Base-by-base conservation (phyloP, 108 stramenopile species). In the Skeletonema costatum region DNA sequence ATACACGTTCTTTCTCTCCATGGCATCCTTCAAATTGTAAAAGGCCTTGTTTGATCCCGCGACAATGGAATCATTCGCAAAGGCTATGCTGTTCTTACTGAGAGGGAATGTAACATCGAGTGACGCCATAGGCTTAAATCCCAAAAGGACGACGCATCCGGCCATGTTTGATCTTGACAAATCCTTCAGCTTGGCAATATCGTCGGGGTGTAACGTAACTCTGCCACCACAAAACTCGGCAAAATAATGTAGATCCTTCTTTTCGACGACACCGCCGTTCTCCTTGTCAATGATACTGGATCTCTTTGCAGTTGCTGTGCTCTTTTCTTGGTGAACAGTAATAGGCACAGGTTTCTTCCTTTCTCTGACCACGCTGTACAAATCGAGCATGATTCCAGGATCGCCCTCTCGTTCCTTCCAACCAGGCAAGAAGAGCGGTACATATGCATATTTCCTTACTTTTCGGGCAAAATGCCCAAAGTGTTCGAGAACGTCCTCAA, bases 1-100 rank as follows among this genome's bases (percentile, higher is more conserved):
- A 51, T 88, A 64, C 10, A 94, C 93, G 10, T 77, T 75, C 68
- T 94, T 92, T 41, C 82, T 75, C 39, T 85, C 19, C 93, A 94
- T 94, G 30, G 90, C 82, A 29, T 70, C 68, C 56, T 90, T 80
- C 33, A 94, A 70, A 76, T 85, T 73, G 9, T 73, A 77, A 71
- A 92, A 82, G 10, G 91, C 93, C 17, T 75, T 77, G 19, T 46
- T 62, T 17, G 87, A 89, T 46, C 89, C 91, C 9, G 77, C 39
- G 9, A 84, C 84, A 2, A 58, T 17, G 16, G 31, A 42, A 36
- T 94, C 88, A 67, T 92, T 86, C 12, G 91, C 89, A 44, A 87
- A 85, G 32, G 77, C 76, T 16, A 89, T 51, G 32, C 83, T 86
- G 4, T 85, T 42, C 25, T 78, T 74, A 38, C 60, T 66, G 60